Percentiles rank a stretch among this genome's conserved stretches.
phyloP scores from a whole-genome alignment of 2,329 filamentous ascomycete genomes.

The Alternaria incomplexa region DNA sequence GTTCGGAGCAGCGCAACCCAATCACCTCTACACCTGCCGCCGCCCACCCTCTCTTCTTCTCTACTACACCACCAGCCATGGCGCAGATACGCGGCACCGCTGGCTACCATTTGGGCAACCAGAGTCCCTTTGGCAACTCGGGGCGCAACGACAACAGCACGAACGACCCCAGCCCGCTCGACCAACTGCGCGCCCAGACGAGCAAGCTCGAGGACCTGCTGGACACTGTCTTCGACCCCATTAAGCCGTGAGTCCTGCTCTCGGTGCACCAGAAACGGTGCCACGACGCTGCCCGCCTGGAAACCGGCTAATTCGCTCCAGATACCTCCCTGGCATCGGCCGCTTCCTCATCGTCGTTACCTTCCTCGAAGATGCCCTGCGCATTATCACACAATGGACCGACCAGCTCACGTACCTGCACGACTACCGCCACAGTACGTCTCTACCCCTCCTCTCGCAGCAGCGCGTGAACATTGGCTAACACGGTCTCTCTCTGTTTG shows the following conservation, averaged over 20 bases:
- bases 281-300: not conserved
- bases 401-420: constrained; percentile 93
- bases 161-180: constrained; percentile 77
- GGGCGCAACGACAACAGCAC: constrained; percentile 63
- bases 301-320: constrained; percentile 50
- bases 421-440: constrained; percentile 87
- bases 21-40: constrained; percentile 34
- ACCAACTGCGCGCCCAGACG: constrained; percentile 90
- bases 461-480: constrained; percentile 19
- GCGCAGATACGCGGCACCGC: constrained; percentile 69
- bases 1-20: constrained; percentile 36
- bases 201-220: constrained; percentile 97
- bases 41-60: constrained; percentile 20
- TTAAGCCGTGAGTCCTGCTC: constrained; percentile 82
- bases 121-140: constrained; percentile 72
- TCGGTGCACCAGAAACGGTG: constrained; percentile 1
- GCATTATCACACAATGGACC: constrained; percentile 96
- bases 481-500: constrained; percentile 10
- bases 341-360: constrained; percentile 98
- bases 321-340: constrained; percentile 92
- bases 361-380: constrained; percentile 93
- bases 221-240: constrained; percentile 83
- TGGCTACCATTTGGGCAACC: constrained; percentile 82
- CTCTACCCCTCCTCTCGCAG: not conserved
- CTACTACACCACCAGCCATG: constrained; percentile 50